Evolutionary conservation across 1,284 basidiomycete species (phyloP).

Genomic region (Heliocybe sulcata): DNA sequence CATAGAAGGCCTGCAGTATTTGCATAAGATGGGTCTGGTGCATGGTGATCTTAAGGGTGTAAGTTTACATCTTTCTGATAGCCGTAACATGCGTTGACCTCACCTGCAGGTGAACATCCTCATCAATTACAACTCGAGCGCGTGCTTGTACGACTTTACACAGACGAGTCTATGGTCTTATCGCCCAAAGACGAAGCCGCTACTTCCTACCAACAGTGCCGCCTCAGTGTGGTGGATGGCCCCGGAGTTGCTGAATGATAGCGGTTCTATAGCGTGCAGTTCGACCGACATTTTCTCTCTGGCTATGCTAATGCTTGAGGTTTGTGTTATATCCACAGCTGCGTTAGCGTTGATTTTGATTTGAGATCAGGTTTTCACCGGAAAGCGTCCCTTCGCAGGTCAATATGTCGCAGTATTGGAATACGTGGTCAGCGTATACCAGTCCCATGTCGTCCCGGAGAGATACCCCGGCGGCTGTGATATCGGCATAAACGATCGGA

Average conservation of each 20-base stretch:
- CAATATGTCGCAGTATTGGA: background rate
- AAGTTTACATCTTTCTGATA: background rate
- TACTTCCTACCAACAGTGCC: background rate
- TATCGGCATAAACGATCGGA: background rate
- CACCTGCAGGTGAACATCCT: conserved; percentile 16
- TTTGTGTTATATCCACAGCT: background rate
- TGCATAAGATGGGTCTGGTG: background rate
- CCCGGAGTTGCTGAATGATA: background rate
- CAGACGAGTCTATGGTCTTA: conserved; percentile 3
- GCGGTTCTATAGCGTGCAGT: background rate
- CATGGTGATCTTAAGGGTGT: background rate
- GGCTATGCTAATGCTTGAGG: background rate
- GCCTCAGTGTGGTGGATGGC: background rate
- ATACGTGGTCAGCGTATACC: background rate
- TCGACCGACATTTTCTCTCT: background rate
- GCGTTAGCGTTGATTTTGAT: background rate
- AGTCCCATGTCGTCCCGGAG: background rate
- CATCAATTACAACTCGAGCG: conserved; percentile 15
- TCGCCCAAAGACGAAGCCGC: background rate
- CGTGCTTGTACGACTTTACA: conserved; percentile 18
- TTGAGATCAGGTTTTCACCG: background rate
- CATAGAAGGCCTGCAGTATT: background rate
- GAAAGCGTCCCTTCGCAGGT: background rate
- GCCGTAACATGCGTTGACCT: background rate
- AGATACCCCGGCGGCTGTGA: background rate